Evolutionary conservation across 306 rosid species (phyloP).

Genomic region (Bauhinia variegata): DNA sequence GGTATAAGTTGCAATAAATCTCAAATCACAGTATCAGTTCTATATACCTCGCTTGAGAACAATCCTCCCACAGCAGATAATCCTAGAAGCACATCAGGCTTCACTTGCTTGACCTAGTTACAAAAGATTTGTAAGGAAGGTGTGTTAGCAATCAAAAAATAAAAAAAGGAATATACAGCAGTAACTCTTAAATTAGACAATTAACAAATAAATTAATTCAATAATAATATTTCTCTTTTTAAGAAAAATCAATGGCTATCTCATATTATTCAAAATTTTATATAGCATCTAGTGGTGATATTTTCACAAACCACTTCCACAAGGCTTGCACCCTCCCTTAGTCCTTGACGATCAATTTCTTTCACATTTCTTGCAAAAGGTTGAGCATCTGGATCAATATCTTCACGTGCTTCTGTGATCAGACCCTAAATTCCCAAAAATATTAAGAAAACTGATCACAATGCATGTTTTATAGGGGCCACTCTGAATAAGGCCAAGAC

Average conservation of each 20-base stretch:
- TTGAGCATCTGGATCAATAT: constrained; percentile 82
- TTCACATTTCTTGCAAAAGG: constrained; percentile 88
- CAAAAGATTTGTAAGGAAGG: constrained; percentile 34
- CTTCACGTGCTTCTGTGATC: constrained; percentile 85
- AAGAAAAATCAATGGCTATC: background rate
- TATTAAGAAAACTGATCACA: constrained; percentile 26
- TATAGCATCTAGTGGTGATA: constrained; percentile 13
- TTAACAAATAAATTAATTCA: background rate
- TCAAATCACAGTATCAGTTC: constrained; percentile 26
- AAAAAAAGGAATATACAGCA: background rate
- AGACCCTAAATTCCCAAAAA: constrained; percentile 67
- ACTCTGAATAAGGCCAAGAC: background rate
- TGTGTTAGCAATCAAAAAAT: background rate
- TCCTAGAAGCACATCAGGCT: constrained; percentile 99
- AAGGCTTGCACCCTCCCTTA: constrained; percentile 92
- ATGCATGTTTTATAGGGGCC: background rate
- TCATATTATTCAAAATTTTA: constrained; percentile 22
- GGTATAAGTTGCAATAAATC: background rate
- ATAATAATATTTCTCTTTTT: too few relatives aligned
- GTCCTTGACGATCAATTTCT: constrained; percentile 86
- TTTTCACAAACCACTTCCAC: constrained; percentile 86
- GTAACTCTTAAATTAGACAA: background rate
- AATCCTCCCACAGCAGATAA: constrained; percentile 98
- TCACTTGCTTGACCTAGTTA: constrained; percentile 82
- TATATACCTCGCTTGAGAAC: constrained; percentile 85